Conservation (phyloP, 257 asterid species). For the Capsicum baccatum region DNA sequence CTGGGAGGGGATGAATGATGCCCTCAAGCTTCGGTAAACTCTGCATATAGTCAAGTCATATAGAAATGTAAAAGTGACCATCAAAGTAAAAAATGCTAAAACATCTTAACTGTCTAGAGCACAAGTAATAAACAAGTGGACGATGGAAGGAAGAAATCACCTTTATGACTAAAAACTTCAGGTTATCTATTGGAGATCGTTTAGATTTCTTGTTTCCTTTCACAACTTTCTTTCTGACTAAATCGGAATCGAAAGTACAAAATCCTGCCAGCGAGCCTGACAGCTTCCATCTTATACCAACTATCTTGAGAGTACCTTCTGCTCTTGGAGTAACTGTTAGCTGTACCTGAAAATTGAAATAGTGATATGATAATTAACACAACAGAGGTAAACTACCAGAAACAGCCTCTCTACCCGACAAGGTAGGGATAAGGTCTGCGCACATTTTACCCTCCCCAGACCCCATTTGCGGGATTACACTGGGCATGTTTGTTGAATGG, state of each 20-base stretch:
- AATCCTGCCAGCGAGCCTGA: slow-evolving; percentile 84
- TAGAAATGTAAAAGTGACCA: slow-evolving; percentile 30
- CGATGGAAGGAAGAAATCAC: slow-evolving; percentile 42
- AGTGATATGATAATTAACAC: slow-evolving; percentile 15
- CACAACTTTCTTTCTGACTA: slow-evolving; percentile 55
- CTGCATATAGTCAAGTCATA: slow-evolving; percentile 56
- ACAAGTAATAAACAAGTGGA: not conserved
- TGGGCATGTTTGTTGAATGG: not conserved
- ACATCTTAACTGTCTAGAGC: not conserved
- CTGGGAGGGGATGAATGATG: slow-evolving; percentile 62
- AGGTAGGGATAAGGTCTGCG: too few relatives aligned
- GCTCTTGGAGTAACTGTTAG: slow-evolving; percentile 75
- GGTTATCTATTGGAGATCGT: slow-evolving; percentile 54
- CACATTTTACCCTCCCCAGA: too few relatives aligned
- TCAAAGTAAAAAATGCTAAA: slow-evolving; percentile 16
- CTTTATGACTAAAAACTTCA: slow-evolving; percentile 85
- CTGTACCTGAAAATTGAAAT: slow-evolving; percentile 68
- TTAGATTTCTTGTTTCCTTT: slow-evolving; percentile 63
- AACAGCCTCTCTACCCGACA: too few relatives aligned
- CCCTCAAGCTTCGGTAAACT: slow-evolving; percentile 92
- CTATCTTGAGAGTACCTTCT: slow-evolving; percentile 81
- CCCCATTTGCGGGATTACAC: too few relatives aligned
- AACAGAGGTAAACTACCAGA: not conserved
- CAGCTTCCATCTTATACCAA: slow-evolving; percentile 97
- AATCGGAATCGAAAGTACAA: slow-evolving; percentile 69